These are phyloP conservation scores for Ambrosia hybrid DNA, from an alignment of 140 eudicot genomes.

Conservation along the genomic window DNA sequence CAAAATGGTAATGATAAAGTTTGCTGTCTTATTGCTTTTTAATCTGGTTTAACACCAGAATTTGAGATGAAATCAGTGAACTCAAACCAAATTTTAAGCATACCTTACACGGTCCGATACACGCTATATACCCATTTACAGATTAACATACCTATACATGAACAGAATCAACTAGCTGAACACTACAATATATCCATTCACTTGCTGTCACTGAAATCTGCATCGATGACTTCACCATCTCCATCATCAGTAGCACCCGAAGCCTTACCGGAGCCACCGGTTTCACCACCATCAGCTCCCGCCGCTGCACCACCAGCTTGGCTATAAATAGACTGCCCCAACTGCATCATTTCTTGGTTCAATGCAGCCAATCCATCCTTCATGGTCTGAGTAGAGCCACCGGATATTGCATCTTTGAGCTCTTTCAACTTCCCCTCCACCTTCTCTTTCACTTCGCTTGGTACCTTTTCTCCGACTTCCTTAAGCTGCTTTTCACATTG, in stretches of 20 bases:
- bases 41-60: too few species aligned
- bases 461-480: conserved; percentile 85
- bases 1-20: too few species aligned
- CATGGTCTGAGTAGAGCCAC: conserved; percentile 49
- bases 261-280: conserved; percentile 21
- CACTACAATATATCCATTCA: conserved; percentile 12
- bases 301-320: conserved; percentile 35
- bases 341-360: conserved; percentile 59
- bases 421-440: conserved; percentile 64
- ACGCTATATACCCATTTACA: background rate
- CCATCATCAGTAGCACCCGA: conserved; percentile 20
- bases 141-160: background rate
- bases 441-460: conserved; percentile 63
- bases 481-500: conserved; percentile 84
- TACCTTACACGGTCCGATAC: too few species aligned
- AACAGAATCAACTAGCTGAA: conserved; percentile 11
- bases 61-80: too few species aligned
- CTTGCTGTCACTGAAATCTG: conserved; percentile 38
- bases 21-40: too few species aligned
- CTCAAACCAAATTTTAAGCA: too few species aligned
- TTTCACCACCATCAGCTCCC: background rate
- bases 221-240: conserved; percentile 48
- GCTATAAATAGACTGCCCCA: conserved; percentile 57
- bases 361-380: conserved; percentile 56
- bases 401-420: conserved; percentile 46